Base-by-base conservation (phyloP, 306 rosid species). In the Fagus crenata region DNA sequence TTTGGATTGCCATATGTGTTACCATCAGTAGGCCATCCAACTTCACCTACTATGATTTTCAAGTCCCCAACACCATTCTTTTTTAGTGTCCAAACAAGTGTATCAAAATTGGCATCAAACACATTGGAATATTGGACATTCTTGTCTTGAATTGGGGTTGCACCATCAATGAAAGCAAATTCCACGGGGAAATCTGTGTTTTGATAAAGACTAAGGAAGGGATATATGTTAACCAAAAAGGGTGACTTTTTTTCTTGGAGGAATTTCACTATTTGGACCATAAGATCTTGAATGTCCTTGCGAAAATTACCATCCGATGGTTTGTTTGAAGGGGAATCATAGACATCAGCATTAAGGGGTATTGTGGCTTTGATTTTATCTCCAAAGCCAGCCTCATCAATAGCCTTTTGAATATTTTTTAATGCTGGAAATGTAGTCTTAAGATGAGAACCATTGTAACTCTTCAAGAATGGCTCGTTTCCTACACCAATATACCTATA, bases 11-110 rank as follows among this genome's bases (percentile, higher is more conserved):
- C 96, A 5, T 74, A 68, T 15, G n/a, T 79, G 79, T 84, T 53
- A 0, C 90, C 93, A 7, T 94, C 96, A 0, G 98, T 89, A 0
- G 98, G 98, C 98, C 97, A 95, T 3, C 98, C 98, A 12, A 90
- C 84, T 81, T 92, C 98, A 4, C 97, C 98, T 2, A 95, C 78
- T 1, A 75, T 0, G 69, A 95, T 88, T 9, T 79, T 7, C 76
- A 90, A 12, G 53, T 86, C 55, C 1, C 80, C 73, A 35, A 76
- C 72, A 1, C 95, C 95, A 0, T 18, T 8, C 33, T 85, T 86
- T 56, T 67, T 92, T 7, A 92, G 65, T 1, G 98, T 61, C 86
- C 83, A 82, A 42, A 88, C 75, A 0, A 91, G 88, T 7, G 92
- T 92, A 74, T 95, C 97, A 3, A 81, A 63, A 15, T 90, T 90